These are phyloP conservation scores for Trichoderma lentiforme DNA, from an alignment of 2,329 filamentous ascomycete species.

Conservation along the genomic window DNA sequence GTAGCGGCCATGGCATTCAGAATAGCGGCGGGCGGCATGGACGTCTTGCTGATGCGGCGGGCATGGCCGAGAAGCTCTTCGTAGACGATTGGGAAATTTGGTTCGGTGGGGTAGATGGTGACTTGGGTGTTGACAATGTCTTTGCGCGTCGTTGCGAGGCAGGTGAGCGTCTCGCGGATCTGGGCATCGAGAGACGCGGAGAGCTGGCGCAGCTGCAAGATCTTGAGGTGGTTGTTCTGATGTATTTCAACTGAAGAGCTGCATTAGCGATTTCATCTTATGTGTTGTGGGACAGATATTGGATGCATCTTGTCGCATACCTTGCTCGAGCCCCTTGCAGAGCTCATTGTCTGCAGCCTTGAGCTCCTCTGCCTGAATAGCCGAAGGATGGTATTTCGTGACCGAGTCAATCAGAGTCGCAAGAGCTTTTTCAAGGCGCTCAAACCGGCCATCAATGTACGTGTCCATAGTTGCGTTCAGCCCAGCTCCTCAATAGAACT, in stretches of 20 bases:
- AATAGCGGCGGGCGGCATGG: slow-evolving; percentile 62
- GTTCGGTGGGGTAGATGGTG: slow-evolving; percentile 50
- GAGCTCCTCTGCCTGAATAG: slow-evolving; percentile 64
- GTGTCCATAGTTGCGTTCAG: slow-evolving; percentile 52
- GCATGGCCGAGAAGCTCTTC: slow-evolving; percentile 74
- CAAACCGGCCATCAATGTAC: slow-evolving; percentile 59
- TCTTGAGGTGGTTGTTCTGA: slow-evolving; percentile 68
- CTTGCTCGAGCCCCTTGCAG: slow-evolving; percentile 60
- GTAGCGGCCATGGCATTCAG: slow-evolving; percentile 38
- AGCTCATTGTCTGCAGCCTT: slow-evolving; percentile 68
- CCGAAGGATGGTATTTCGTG: slow-evolving; percentile 75
- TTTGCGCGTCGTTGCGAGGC: slow-evolving; percentile 69
- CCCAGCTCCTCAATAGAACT: background rate
- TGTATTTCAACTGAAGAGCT: slow-evolving; percentile 60
- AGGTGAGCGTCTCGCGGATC: slow-evolving; percentile 66
- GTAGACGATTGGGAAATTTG: slow-evolving; percentile 60
- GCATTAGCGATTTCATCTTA: background rate
- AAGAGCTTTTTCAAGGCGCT: slow-evolving; percentile 64
- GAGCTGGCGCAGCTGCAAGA: slow-evolving; percentile 65
- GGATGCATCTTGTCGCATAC: slow-evolving; percentile 38
- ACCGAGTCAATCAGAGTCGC: slow-evolving; percentile 73
- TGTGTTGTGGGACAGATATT: background rate
- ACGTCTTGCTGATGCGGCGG: slow-evolving; percentile 75
- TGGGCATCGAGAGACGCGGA: slow-evolving; percentile 65
- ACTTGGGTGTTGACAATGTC: slow-evolving; percentile 65